Base-by-base conservation (phyloP, 108 stramenopile genomes). In the Fistulifera solaris region DNA sequence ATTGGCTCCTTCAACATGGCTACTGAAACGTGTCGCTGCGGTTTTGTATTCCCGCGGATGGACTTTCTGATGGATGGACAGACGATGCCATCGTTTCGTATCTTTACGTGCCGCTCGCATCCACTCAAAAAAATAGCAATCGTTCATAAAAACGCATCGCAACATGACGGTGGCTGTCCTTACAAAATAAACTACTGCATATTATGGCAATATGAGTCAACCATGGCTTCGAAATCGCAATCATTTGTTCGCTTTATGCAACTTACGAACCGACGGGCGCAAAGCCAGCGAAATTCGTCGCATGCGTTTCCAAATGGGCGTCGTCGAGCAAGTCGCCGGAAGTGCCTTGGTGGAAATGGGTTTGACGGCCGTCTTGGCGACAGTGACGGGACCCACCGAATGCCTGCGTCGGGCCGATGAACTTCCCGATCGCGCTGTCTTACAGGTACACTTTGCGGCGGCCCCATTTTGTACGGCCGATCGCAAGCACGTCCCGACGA, bases 261-360 rank as follows among this genome's bases (percentile, higher is more conserved):
- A 92, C 46, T 75, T 92, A 10, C 83, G 90, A 19, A 81, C 83
- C 48, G 90, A 92, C 65, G 90, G 90, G 26, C 71, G 90, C 16
- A 80, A 82, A 47, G 86, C 90, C 3, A 44, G 76, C 21, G 90
- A 92, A 61, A 92, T 92, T 38, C 76, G 90, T 17, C 79, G 85
- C 48, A 78, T 87, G 68, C 51, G 75, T 7, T 67, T 83, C 44
- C 80, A 85, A 57, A 43, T 92, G 45, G 82, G 84, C 19, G 80
- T 84, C 39, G 27, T 80, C 19, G 62, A 45, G 23, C 58, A 64
- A 15, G 75, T 65, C 12, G 74, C 72, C 16, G 88, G 88, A 31
- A 75, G 72, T 40, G 76, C 85, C 21, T 56, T 82, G 45, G 81
- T 87, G 13, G 80, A 78, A 41, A 92, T 92, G 89, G 89, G 89